Evolutionary conservation across 441 rosid genomes (phyloP).

Genomic region (Flueggea neowawraea): DNA sequence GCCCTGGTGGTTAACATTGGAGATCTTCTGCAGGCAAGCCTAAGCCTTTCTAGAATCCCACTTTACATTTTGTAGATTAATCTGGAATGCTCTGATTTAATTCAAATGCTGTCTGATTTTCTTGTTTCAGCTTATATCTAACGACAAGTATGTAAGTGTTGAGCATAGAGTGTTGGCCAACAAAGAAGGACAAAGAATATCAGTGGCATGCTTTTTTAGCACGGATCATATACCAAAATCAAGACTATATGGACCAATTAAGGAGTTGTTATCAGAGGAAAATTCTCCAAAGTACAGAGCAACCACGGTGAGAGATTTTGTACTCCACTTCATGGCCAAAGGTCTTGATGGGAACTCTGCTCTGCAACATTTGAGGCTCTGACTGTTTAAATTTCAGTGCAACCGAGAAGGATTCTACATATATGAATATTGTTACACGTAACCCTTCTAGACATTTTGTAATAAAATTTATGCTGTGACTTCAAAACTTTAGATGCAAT

Average conservation of each 20-base stretch:
- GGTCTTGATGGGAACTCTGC: constrained; percentile 48
- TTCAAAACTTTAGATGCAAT: too few relatives aligned
- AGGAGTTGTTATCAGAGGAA: constrained; percentile 50
- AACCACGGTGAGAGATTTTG: constrained; percentile 31
- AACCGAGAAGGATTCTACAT: background rate
- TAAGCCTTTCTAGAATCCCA: background rate
- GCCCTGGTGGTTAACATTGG: constrained; percentile 48
- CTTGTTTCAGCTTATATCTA: constrained; percentile 41
- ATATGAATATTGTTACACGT: too few relatives aligned
- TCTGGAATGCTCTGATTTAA: background rate
- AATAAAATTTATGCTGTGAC: too few relatives aligned
- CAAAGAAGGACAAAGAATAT: constrained; percentile 38
- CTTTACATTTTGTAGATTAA: background rate
- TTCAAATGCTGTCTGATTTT: background rate
- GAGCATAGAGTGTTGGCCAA: constrained; percentile 61
- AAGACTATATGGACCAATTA: constrained; percentile 46
- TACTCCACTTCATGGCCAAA: constrained; percentile 20
- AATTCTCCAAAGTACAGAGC: constrained; percentile 50
- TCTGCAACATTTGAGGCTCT: constrained; percentile 31
- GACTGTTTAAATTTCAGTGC: background rate
- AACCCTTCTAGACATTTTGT: too few relatives aligned
- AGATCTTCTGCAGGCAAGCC: constrained; percentile 47
- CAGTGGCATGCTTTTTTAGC: constrained; percentile 47
- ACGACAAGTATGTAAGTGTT: constrained; percentile 48
- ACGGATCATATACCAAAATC: constrained; percentile 10